Percentiles rank a stretch among this genome's conserved stretches.
phyloP scores from a whole-genome alignment of 106 monocot species.

The Dendrobium officinale region DNA sequence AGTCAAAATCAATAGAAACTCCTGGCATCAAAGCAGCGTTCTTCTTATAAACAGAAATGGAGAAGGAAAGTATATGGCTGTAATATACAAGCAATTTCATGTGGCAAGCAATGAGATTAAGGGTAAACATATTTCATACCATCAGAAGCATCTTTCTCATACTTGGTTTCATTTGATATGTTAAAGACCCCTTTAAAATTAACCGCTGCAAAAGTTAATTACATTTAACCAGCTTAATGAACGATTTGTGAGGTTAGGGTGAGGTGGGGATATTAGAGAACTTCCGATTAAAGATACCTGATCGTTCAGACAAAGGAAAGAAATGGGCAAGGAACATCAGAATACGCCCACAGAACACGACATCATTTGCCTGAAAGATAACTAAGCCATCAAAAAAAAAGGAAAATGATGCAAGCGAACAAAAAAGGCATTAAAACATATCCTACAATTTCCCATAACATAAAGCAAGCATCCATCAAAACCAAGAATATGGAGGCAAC shows the following conservation, averaged over 20 bases:
- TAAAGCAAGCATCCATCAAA: not conserved
- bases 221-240: not conserved
- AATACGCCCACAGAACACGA: conserved; percentile 95
- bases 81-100: not conserved
- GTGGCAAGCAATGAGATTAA: not conserved
- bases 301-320: conserved; percentile 95
- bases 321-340: conserved; percentile 99
- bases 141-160: conserved; percentile 83
- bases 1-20: conserved; percentile 90
- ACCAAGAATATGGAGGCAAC: not conserved
- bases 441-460: not conserved
- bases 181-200: conserved; percentile 98
- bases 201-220: conserved; percentile 52
- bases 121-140: conserved; percentile 34
- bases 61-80: not conserved
- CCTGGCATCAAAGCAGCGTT: conserved; percentile 31
- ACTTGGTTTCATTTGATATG: conserved; percentile 94
- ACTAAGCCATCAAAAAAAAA: not conserved
- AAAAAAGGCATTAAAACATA: too few species aligned
- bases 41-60: not conserved
- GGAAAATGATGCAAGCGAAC: not conserved
- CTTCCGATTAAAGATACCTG: conserved; percentile 38
- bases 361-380: conserved; percentile 85
- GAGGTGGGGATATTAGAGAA: not conserved
- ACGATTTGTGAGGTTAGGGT: too few species aligned